Evolutionary conservation across 129 eudicot species (phyloP).

Genomic region (Heracleum sosnowskyi): DNA sequence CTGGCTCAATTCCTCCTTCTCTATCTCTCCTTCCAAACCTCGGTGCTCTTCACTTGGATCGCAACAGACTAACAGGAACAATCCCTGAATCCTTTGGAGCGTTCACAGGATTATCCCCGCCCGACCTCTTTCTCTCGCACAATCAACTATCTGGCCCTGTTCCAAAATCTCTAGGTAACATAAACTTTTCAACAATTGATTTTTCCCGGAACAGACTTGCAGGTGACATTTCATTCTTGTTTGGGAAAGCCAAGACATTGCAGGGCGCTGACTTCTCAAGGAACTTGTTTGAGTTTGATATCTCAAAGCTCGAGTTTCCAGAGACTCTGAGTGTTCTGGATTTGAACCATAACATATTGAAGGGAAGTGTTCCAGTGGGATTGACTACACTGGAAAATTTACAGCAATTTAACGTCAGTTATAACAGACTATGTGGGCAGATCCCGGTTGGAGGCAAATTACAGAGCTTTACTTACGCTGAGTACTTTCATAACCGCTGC

Average conservation of each 20-base stretch:
- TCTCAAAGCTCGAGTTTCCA: constrained; percentile 36
- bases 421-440: constrained; percentile 61
- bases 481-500: constrained; percentile 53
- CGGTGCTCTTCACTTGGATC: constrained; percentile 22
- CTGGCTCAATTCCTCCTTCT: constrained; percentile 53
- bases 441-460: constrained; percentile 54
- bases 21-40: constrained; percentile 30
- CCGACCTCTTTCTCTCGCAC: constrained; percentile 37
- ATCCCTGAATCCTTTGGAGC: constrained; percentile 57
- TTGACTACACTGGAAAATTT: constrained; percentile 19
- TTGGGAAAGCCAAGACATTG: constrained; percentile 45
- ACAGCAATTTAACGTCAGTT: constrained; percentile 40
- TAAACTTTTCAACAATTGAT: constrained; percentile 40
- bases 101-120: constrained; percentile 19
- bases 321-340: constrained; percentile 31
- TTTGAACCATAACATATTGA: constrained; percentile 49
- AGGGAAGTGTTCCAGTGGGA: constrained; percentile 40
- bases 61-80: constrained; percentile 59
- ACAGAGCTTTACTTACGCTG: constrained; percentile 25
- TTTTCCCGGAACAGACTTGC: constrained; percentile 42
- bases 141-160: constrained; percentile 47
- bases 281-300: constrained; percentile 38
- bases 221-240: constrained; percentile 59
- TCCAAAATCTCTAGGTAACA: constrained; percentile 40
- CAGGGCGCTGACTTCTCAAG: constrained; percentile 24